These are phyloP conservation scores for Manihot esculenta DNA, from an alignment of 441 rosid genomes.

Conservation along the genomic window DNA sequence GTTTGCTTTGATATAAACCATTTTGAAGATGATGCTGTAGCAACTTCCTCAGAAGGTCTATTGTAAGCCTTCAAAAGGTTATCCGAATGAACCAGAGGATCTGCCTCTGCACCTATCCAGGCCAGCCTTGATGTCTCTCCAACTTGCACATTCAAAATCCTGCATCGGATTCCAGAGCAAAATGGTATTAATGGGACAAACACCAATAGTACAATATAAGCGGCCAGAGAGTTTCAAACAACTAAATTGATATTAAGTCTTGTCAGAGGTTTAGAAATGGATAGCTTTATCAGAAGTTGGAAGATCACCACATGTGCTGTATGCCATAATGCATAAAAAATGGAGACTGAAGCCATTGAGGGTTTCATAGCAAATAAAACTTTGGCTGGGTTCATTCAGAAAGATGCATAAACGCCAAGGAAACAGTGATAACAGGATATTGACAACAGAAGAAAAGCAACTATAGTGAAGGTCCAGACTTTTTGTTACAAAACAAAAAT, in stretches of 20 bases:
- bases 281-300: background rate
- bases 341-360: background rate
- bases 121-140: slow-evolving; percentile 80
- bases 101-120: slow-evolving; percentile 90
- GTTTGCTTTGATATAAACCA: slow-evolving; percentile 90
- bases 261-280: background rate
- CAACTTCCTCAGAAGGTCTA: slow-evolving; percentile 49
- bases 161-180: slow-evolving; percentile 34
- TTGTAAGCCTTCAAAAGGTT: slow-evolving; percentile 68
- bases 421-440: background rate
- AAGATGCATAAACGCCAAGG: background rate
- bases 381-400: background rate
- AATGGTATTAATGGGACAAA: slow-evolving; percentile 7
- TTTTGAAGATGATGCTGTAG: slow-evolving; percentile 45
- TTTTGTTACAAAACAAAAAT: background rate
- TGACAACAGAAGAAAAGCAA: background rate
- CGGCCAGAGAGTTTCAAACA: background rate
- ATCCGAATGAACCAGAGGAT: slow-evolving; percentile 83
- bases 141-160: slow-evolving; percentile 69
- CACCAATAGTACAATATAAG: background rate
- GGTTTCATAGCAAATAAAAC: background rate
- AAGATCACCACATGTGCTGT: background rate
- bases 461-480: background rate
- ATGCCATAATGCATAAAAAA: no score
- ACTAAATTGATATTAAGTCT: background rate